A percentile compares a stretch with the other conserved stretches of the same genome.
Conservation (phyloP, 208 protist genomes). For the Entamoeba moshkovskii region DNA sequence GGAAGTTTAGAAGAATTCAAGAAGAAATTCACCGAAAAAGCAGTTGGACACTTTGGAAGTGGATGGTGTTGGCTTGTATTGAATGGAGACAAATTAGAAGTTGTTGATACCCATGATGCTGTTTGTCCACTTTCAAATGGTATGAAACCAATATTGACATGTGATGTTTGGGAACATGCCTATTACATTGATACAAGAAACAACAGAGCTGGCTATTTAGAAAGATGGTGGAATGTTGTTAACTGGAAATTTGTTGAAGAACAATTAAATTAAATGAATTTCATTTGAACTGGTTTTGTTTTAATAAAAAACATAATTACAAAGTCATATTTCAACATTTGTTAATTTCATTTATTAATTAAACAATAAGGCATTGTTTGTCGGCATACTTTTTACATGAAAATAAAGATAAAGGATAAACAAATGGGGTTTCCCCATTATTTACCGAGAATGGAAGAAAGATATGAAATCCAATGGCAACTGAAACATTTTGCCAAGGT, state of each 20-base stretch:
- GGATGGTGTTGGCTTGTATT: neutral
- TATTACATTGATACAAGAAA: slow-evolving; percentile 35
- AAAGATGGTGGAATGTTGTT: slow-evolving; percentile 6
- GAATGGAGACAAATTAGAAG: neutral
- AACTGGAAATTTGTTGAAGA: slow-evolving; percentile 22
- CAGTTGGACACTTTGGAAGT: slow-evolving; percentile 19
- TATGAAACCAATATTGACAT: slow-evolving; percentile 25
- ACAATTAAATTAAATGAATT: too few relatives aligned
- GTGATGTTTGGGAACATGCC: slow-evolving; percentile 36
- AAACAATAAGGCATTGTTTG: too few relatives aligned
- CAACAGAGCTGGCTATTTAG: slow-evolving; percentile 27
- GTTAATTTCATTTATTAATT: too few relatives aligned
- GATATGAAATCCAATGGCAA: neutral
- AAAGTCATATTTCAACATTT: too few relatives aligned
- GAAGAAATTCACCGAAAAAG: neutral
- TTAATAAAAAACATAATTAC: too few relatives aligned
- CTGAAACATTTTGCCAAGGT: neutral
- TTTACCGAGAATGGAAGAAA: neutral
- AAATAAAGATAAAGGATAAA: too few relatives aligned
- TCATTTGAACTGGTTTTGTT: too few relatives aligned
- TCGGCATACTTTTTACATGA: too few relatives aligned
- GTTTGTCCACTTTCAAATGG: neutral
- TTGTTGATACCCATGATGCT: slow-evolving; percentile 11
- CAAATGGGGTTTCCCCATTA: neutral
- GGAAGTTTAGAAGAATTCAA: neutral